Conservation (phyloP, 2,329 filamentous ascomycete species). For the Penicillium sp. region DNA sequence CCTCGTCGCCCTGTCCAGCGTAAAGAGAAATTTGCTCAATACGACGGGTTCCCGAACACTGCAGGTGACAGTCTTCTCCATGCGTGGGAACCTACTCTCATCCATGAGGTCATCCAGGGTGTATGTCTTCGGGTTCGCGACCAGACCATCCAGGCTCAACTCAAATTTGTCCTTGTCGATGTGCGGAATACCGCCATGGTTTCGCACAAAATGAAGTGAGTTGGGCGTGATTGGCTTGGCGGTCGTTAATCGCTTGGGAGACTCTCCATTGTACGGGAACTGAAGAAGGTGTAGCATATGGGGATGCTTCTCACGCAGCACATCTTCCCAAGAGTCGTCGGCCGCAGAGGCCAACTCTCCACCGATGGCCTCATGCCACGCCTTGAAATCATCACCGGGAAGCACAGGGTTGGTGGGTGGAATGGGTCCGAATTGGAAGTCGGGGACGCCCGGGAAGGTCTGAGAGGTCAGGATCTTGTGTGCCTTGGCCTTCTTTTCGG, state of each 20-base stretch:
- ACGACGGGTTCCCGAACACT: conserved; percentile 64
- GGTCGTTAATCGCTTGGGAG: conserved; percentile 55
- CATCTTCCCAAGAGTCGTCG: conserved; percentile 55
- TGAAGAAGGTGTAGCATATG: conserved; percentile 60
- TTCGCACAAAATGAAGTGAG: conserved; percentile 61
- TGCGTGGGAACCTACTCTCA: conserved; percentile 55
- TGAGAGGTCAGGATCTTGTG: conserved; percentile 52
- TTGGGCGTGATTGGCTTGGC: conserved; percentile 57
- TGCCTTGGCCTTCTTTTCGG: conserved; percentile 60
- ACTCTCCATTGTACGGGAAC: conserved; percentile 62
- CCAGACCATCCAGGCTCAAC: conserved; percentile 56
- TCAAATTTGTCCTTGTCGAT: conserved; percentile 55
- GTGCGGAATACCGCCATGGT: conserved; percentile 65
- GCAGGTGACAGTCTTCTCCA: conserved; percentile 57
- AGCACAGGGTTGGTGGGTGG: conserved; percentile 56
- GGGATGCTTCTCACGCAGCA: conserved; percentile 53
- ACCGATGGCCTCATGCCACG: conserved; percentile 54
- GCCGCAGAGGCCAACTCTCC: conserved; percentile 46
- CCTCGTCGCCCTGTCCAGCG: conserved; percentile 62
- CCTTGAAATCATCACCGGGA: conserved; percentile 53
- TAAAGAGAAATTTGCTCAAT: conserved; percentile 64
- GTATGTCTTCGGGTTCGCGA: conserved; percentile 54
- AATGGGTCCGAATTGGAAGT: conserved; percentile 54
- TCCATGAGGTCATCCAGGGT: conserved; percentile 58
- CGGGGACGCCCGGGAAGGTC: conserved; percentile 48